A percentile compares a stretch with the other conserved stretches of the same genome.
Conservation (phyloP, 306 rosid genomes). For the Corylus heterophylla region DNA sequence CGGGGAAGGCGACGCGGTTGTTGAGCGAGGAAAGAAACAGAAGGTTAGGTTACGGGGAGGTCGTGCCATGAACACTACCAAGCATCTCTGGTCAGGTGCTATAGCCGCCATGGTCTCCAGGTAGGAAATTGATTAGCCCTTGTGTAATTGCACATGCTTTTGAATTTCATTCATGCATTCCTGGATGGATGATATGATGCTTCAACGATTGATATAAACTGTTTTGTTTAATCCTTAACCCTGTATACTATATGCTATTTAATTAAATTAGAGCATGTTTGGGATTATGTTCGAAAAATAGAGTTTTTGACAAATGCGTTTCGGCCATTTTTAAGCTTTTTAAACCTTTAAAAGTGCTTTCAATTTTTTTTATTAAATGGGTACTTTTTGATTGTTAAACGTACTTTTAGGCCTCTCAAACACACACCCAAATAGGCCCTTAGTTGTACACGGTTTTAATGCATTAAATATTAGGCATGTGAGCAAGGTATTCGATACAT, state of each 20-base stretch:
- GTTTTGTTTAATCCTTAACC: background rate
- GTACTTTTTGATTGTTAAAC: too few species aligned
- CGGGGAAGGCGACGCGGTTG: conserved; percentile 11
- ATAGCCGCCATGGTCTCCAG: conserved; percentile 99
- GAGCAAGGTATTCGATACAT: background rate
- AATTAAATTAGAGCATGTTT: background rate
- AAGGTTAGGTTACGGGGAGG: conserved; percentile 48
- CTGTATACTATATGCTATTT: background rate
- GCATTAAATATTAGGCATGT: background rate
- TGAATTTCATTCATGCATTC: background rate
- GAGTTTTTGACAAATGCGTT: too few species aligned
- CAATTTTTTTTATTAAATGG: too few species aligned
- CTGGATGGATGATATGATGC: background rate
- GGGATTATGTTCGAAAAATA: too few species aligned
- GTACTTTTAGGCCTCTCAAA: too few species aligned
- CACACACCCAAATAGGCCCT: too few species aligned
- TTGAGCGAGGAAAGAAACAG: conserved; percentile 33
- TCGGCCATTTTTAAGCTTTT: too few species aligned
- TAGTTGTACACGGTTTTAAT: background rate
- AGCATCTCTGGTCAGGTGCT: conserved; percentile 95
- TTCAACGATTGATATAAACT: background rate
- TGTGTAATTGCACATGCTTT: background rate
- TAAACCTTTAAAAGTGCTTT: too few species aligned
- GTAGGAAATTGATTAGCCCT: conserved; percentile 28
- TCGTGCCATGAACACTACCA: conserved; percentile 76